Conservation (phyloP, 1,139 yeast genomes). For the Pichia sp. region DNA sequence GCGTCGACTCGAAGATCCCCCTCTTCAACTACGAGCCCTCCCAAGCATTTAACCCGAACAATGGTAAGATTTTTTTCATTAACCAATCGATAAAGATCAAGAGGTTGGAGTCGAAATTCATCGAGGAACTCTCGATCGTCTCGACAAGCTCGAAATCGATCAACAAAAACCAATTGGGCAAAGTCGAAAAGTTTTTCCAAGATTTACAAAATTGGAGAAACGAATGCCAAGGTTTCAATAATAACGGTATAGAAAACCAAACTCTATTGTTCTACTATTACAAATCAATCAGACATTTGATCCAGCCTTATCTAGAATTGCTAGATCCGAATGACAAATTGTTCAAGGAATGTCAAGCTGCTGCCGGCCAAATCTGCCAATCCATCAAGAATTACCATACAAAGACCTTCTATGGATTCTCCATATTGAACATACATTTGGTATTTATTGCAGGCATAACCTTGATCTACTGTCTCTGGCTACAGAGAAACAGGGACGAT, state of each 20-base stretch:
- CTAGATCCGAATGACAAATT: slow-evolving; percentile 54
- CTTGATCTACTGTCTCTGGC: slow-evolving; percentile 56
- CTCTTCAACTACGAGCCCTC: slow-evolving; percentile 42
- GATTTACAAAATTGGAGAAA: slow-evolving; percentile 50
- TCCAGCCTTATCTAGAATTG: slow-evolving; percentile 56
- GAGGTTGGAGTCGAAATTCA: slow-evolving; percentile 53
- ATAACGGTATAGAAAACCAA: slow-evolving; percentile 46
- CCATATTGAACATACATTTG: slow-evolving; percentile 58
- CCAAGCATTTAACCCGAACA: slow-evolving; percentile 32
- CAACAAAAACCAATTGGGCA: slow-evolving; percentile 37
- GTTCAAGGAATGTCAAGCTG: slow-evolving; percentile 58
- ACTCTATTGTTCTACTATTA: slow-evolving; percentile 52
- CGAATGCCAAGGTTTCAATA: slow-evolving; percentile 40
- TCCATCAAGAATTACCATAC: slow-evolving; percentile 55
- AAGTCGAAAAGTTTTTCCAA: slow-evolving; percentile 44
- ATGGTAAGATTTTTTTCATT: slow-evolving; percentile 42
- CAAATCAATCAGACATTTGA: slow-evolving; percentile 49
- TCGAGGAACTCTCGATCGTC: slow-evolving; percentile 44
- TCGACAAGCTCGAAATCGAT: slow-evolving; percentile 28
- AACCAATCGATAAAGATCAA: slow-evolving; percentile 51
- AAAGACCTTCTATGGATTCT: slow-evolving; percentile 53
- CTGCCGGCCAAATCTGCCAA: slow-evolving; percentile 61
- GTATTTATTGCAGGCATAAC: slow-evolving; percentile 63
- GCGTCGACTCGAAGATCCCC: slow-evolving; percentile 45
- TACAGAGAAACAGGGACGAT: slow-evolving; percentile 53